A percentile compares a stretch with the other conserved stretches of the same genome.
These are phyloP conservation scores for Nannochloropsis gaditana DNA, from an alignment of 108 stramenopile genomes.

Conservation along the genomic window DNA sequence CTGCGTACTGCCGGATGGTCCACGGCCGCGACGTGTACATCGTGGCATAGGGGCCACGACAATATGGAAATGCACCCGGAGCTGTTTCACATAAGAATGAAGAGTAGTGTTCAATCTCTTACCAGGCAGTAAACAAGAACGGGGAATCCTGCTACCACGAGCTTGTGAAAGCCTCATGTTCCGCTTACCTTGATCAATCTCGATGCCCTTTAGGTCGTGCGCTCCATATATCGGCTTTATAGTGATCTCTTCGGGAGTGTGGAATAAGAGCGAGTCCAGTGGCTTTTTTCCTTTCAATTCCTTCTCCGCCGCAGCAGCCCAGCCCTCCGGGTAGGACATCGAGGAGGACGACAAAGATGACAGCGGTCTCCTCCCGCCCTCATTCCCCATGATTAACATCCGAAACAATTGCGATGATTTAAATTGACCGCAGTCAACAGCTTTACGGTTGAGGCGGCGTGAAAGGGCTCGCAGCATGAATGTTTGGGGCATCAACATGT, in stretches of 20 bases:
- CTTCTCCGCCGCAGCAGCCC: conserved; percentile 38
- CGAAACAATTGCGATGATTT: too few relatives aligned
- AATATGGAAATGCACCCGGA: conserved; percentile 81
- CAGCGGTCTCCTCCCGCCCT: background rate
- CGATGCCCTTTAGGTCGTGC: conserved; percentile 56
- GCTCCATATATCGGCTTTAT: conserved; percentile 87
- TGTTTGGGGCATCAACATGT: too few relatives aligned
- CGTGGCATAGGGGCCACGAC: conserved; percentile 95
- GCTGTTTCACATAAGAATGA: conserved; percentile 4
- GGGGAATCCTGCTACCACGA: background rate
- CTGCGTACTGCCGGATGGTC: conserved; percentile 78
- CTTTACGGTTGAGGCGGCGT: too few relatives aligned
- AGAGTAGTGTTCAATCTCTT: background rate
- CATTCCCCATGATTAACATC: too few relatives aligned
- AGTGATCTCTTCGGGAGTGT: conserved; percentile 68
- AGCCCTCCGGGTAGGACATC: conserved; percentile 34
- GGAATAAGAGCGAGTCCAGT: conserved; percentile 37
- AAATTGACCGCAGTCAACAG: too few relatives aligned
- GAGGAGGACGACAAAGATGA: background rate
- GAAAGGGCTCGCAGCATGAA: too few relatives aligned
- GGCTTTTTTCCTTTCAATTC: conserved; percentile 36
- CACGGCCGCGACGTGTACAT: conserved; percentile 80
- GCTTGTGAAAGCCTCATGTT: background rate
- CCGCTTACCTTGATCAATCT: conserved; percentile 49
- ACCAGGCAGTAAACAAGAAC: background rate